Conservation (phyloP, 192 early-diverging fungal genomes). For the Backusella parvicylindrica region DNA sequence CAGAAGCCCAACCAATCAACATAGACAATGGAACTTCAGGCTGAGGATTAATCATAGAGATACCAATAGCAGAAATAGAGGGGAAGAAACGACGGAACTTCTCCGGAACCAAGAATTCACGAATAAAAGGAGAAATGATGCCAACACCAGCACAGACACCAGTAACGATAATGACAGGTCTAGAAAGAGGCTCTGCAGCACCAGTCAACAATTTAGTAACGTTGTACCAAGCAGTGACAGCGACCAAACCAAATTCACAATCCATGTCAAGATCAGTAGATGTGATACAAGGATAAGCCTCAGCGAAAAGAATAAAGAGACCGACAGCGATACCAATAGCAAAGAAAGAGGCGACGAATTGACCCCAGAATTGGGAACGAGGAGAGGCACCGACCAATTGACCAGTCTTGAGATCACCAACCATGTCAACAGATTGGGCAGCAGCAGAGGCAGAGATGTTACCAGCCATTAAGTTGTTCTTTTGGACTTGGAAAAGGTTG, state of each 20-base stretch:
- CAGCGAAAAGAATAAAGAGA: slow-evolving; percentile 57
- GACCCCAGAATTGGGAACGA: slow-evolving; percentile 61
- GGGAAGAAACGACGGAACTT: slow-evolving; percentile 50
- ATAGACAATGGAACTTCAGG: slow-evolving; percentile 49
- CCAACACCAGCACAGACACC: slow-evolving; percentile 39
- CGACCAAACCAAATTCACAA: slow-evolving; percentile 36
- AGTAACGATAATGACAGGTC: slow-evolving; percentile 40
- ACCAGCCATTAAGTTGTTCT: slow-evolving; percentile 59
- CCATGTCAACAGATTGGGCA: slow-evolving; percentile 64
- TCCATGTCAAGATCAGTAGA: slow-evolving; percentile 3
- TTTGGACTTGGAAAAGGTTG: slow-evolving; percentile 37
- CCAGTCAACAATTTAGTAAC: slow-evolving; percentile 44
- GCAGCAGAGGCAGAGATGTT: slow-evolving; percentile 56
- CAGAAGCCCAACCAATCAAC: slow-evolving; percentile 39
- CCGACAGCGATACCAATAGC: slow-evolving; percentile 53
- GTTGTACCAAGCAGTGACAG: slow-evolving; percentile 33
- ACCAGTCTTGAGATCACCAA: slow-evolving; percentile 69
- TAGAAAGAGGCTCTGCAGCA: slow-evolving; percentile 32
- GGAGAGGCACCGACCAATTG: slow-evolving; percentile 63
- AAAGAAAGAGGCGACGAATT: slow-evolving; percentile 57
- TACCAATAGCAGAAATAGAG: slow-evolving; percentile 40
- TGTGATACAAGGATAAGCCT: slow-evolving; percentile 63
- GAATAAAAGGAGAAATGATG: slow-evolving; percentile 32
- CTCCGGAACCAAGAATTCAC: slow-evolving; percentile 46
- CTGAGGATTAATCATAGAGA: slow-evolving; percentile 49